A percentile compares a stretch with the other conserved stretches of the same genome.
phyloP scores from a whole-genome alignment of 2,329 filamentous ascomycete species.

The Pseudogymnoascus sp. region DNA sequence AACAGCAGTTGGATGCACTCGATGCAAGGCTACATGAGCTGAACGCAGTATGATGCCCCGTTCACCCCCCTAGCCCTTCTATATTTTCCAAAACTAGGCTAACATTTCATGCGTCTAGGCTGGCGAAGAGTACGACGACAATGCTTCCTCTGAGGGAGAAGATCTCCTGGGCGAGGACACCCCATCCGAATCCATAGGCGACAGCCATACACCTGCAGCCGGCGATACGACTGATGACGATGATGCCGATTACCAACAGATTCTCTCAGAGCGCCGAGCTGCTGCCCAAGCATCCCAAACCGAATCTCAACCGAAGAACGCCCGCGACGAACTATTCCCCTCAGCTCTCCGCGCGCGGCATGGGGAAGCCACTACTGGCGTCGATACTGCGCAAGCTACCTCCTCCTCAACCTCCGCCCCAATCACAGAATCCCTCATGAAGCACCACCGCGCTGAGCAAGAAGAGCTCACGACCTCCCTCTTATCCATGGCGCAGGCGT shows the following conservation, averaged over 20 bases:
- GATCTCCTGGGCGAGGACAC: conserved; percentile 51
- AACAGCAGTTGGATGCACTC: conserved; percentile 59
- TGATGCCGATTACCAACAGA: conserved; percentile 11
- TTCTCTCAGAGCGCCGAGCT: neutral
- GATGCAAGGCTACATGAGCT: conserved; percentile 62
- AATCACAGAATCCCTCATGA: conserved; percentile 64
- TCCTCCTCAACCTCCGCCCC: conserved; percentile 28
- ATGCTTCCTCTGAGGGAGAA: conserved; percentile 43
- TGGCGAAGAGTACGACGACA: conserved; percentile 18
- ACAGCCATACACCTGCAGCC: conserved; percentile 36
- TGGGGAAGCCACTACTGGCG: conserved; percentile 10
- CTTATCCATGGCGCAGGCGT: conserved; percentile 68
- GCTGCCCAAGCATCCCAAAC: neutral
- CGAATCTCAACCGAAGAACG: conserved; percentile 8
- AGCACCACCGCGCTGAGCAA: conserved; percentile 74
- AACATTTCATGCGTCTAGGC: conserved; percentile 9
- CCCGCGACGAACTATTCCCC: conserved; percentile 13
- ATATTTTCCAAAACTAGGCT: conserved; percentile 24
- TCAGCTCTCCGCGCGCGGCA: conserved; percentile 21
- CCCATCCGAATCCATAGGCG: conserved; percentile 44
- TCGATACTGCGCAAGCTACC: conserved; percentile 18
- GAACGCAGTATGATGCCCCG: conserved; percentile 43
- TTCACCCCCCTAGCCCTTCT: neutral
- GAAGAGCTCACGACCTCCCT: conserved; percentile 75
- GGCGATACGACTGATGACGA: conserved; percentile 14